Evolutionary conservation across 768 basidiomycete genomes (phyloP).

Genomic region (Phylloporus arenicola): DNA sequence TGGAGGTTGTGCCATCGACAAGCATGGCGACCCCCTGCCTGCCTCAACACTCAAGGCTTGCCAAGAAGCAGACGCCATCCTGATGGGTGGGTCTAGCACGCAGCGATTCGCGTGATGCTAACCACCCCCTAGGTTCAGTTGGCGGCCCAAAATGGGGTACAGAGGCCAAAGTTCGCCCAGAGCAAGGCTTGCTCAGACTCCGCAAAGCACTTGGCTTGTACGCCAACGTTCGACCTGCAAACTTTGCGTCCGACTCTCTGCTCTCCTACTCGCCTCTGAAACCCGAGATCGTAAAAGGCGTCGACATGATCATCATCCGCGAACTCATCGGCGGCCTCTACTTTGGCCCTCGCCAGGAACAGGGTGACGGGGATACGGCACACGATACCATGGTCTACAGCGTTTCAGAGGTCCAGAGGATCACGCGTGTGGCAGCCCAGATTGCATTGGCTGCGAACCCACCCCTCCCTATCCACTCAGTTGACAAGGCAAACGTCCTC

Average conservation of each 20-base stretch:
- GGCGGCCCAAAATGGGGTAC: slow-evolving; percentile 99
- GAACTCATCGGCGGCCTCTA: slow-evolving; percentile 96
- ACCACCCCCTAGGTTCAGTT: slow-evolving; percentile 67
- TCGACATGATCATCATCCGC: slow-evolving; percentile 89
- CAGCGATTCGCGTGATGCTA: background rate
- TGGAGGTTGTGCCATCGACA: slow-evolving; percentile 92
- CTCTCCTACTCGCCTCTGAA: slow-evolving; percentile 86
- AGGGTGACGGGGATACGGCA: slow-evolving; percentile 64
- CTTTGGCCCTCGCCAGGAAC: slow-evolving; percentile 91
- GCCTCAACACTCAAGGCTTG: slow-evolving; percentile 82
- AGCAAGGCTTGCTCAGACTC: slow-evolving; percentile 81
- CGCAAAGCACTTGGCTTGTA: slow-evolving; percentile 93
- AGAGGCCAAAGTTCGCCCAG: slow-evolving; percentile 81
- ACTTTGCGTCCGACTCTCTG: slow-evolving; percentile 89
- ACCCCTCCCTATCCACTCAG: slow-evolving; percentile 82
- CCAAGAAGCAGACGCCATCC: slow-evolving; percentile 88
- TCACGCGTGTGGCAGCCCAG: slow-evolving; percentile 92
- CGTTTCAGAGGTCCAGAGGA: slow-evolving; percentile 84
- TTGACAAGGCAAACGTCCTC: slow-evolving; percentile 99
- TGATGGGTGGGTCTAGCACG: slow-evolving; percentile 69
- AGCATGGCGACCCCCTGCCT: slow-evolving; percentile 78
- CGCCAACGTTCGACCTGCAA: slow-evolving; percentile 96
- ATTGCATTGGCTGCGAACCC: slow-evolving; percentile 81
- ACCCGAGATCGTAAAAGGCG: slow-evolving; percentile 73
- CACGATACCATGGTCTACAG: slow-evolving; percentile 96